These are phyloP conservation scores for Penicillium alfredii DNA, from an alignment of 495 filamentous ascomycete species.

Conservation along the genomic window DNA sequence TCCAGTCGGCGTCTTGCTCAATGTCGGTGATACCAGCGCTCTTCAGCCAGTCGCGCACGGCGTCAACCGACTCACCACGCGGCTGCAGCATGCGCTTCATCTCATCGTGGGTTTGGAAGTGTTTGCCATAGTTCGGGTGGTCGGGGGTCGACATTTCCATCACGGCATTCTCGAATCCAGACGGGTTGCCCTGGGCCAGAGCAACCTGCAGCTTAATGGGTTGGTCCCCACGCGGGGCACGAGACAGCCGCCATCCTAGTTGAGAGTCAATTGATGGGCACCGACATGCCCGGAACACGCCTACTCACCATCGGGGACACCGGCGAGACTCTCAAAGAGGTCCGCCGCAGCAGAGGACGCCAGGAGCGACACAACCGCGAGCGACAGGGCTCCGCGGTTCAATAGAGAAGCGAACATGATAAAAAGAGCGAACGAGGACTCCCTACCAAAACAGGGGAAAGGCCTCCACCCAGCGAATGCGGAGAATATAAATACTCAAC, in stretches of 20 bases:
- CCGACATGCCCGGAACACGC: conserved; percentile 10
- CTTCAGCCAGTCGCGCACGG: conserved; percentile 46
- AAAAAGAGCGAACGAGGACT: conserved; percentile 1
- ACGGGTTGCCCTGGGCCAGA: conserved; percentile 51
- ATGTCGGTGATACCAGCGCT: conserved; percentile 42
- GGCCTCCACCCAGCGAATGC: background rate
- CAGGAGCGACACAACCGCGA: conserved; percentile 36
- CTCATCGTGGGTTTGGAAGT: conserved; percentile 50
- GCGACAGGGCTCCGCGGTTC: conserved; percentile 32
- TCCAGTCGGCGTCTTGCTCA: conserved; percentile 54
- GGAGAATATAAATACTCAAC: too few species aligned
- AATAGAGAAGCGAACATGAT: conserved; percentile 28
- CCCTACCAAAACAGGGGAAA: background rate
- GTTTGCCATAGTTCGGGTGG: conserved; percentile 53
- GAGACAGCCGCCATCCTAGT: conserved; percentile 34
- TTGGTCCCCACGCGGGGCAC: conserved; percentile 24
- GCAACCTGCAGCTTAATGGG: conserved; percentile 42
- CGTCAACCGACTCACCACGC: conserved; percentile 32
- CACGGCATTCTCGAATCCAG: conserved; percentile 55
- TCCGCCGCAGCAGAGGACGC: conserved; percentile 29
- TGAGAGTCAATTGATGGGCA: background rate
- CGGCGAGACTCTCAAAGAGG: conserved; percentile 33
- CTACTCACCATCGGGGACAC: conserved; percentile 32
- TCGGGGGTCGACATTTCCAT: conserved; percentile 56
- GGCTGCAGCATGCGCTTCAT: conserved; percentile 49